These are phyloP conservation scores for Glebionis coronaria DNA, from an alignment of 129 eudicot genomes.

Conservation along the genomic window DNA sequence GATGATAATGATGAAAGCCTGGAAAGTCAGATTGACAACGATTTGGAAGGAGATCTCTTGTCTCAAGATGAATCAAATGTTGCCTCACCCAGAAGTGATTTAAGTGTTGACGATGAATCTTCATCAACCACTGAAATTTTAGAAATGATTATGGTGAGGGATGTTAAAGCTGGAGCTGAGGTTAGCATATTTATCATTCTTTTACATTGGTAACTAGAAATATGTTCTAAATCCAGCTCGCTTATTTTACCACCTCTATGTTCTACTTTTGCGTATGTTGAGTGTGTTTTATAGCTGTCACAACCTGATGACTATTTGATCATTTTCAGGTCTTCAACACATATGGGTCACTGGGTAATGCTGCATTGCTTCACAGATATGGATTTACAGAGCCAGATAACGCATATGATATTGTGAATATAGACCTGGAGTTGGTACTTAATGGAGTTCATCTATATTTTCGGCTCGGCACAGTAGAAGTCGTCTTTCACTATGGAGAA, in stretches of 20 bases:
- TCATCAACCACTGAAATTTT: conserved; percentile 36
- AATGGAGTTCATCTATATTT: conserved; percentile 73
- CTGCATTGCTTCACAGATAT: conserved; percentile 94
- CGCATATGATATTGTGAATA: conserved; percentile 75
- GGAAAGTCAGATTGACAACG: conserved; percentile 23
- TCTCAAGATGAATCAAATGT: conserved; percentile 19
- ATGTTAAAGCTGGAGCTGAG: conserved; percentile 85
- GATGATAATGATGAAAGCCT: conserved; percentile 24
- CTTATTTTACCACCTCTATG: neutral
- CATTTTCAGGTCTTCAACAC: conserved; percentile 84
- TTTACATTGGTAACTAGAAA: neutral
- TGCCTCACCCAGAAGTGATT: conserved; percentile 18
- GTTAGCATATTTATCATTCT: conserved; percentile 35
- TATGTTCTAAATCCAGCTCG: neutral
- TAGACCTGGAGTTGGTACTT: conserved; percentile 68
- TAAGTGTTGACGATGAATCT: conserved; percentile 19
- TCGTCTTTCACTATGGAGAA: conserved; percentile 72
- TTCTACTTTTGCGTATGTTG: neutral
- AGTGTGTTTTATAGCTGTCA: neutral
- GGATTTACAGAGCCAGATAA: conserved; percentile 87
- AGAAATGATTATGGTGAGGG: conserved; percentile 89
- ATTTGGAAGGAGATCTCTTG: conserved; percentile 20
- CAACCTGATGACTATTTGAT: neutral
- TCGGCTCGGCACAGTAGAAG: conserved; percentile 60
- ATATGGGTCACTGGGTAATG: conserved; percentile 87